Percentiles rank a stretch among this genome's conserved stretches.
Conservation (phyloP, 805 yeast species). For the Candida sonorensis region DNA sequence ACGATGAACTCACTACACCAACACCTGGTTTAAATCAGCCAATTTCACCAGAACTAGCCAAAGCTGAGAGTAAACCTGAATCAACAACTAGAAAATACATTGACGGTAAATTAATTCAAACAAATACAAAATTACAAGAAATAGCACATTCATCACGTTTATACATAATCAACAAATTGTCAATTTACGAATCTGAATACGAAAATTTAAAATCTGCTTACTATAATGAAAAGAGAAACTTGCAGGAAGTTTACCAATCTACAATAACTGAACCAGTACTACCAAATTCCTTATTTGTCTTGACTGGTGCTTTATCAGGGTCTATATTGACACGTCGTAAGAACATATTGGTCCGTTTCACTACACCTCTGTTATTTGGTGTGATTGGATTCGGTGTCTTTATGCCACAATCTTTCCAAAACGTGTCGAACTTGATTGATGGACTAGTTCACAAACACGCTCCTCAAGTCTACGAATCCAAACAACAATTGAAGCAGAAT, state of each 20-base stretch:
- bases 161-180: constrained; percentile 31
- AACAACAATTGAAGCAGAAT: constrained; percentile 7
- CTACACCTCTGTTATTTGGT: constrained; percentile 46
- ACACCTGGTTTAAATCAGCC: constrained; percentile 41
- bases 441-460: constrained; percentile 28
- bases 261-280: constrained; percentile 46
- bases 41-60: constrained; percentile 30
- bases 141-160: constrained; percentile 34
- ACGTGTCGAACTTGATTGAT: constrained; percentile 22
- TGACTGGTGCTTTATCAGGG: constrained; percentile 50
- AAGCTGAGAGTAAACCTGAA: constrained; percentile 1
- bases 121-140: constrained; percentile 40
- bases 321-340: constrained; percentile 46
- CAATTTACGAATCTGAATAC: constrained; percentile 35
- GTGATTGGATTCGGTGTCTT: constrained; percentile 34
- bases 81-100: constrained; percentile 33
- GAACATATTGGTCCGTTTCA: constrained; percentile 41
- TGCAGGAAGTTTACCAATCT: constrained; percentile 27
- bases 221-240: constrained; percentile 33
- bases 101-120: constrained; percentile 49
- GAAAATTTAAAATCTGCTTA: constrained; percentile 40
- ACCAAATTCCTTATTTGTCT: constrained; percentile 47
- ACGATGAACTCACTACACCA: constrained; percentile 40
- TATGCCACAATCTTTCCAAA: constrained; percentile 44
- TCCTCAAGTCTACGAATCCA: constrained; percentile 29